Evolutionary conservation across 805 yeast species (phyloP).

Genomic region (Wickerhamiella lipophila): DNA sequence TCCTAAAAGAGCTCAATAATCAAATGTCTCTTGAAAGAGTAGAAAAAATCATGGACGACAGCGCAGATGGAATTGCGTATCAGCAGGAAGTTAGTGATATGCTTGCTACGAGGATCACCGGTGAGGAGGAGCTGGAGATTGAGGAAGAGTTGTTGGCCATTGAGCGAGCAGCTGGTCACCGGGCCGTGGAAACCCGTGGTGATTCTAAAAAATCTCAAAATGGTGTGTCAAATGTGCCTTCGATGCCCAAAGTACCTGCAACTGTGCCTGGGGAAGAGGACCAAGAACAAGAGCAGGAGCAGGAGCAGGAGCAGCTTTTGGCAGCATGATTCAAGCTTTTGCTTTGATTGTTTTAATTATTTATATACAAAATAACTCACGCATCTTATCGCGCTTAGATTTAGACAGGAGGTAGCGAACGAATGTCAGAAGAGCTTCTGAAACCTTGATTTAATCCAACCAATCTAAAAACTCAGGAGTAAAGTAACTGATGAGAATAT

Average conservation of each 20-base stretch:
- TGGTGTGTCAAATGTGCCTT: background rate
- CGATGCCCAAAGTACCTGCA: constrained; percentile 1
- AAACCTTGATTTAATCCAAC: constrained; percentile 41
- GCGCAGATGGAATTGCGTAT: constrained; percentile 66
- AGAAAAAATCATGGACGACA: constrained; percentile 73
- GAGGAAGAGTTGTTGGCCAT: constrained; percentile 20
- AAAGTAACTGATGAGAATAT: constrained; percentile 78
- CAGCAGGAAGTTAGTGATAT: constrained; percentile 42
- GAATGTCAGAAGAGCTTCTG: no score
- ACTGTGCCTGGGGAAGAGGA: background rate
- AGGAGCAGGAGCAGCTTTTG: background rate
- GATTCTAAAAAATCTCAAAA: background rate
- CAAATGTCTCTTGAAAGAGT: constrained; percentile 69
- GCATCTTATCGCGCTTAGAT: no score
- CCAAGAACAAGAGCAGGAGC: background rate
- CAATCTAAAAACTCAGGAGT: constrained; percentile 94
- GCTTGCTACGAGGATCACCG: constrained; percentile 29
- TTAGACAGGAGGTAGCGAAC: no score
- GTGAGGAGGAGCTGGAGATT: constrained; percentile 28
- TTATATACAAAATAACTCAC: no score
- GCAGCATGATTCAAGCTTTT: background rate
- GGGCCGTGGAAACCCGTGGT: no score
- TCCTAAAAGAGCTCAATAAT: constrained; percentile 58
- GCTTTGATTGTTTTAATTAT: no score
- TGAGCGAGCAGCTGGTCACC: constrained; percentile 10